A percentile compares a stretch with the other conserved stretches of the same genome.
Evolutionary conservation across 1,284 basidiomycete species (phyloP).

Genomic region (Schizophyllum amplum): DNA sequence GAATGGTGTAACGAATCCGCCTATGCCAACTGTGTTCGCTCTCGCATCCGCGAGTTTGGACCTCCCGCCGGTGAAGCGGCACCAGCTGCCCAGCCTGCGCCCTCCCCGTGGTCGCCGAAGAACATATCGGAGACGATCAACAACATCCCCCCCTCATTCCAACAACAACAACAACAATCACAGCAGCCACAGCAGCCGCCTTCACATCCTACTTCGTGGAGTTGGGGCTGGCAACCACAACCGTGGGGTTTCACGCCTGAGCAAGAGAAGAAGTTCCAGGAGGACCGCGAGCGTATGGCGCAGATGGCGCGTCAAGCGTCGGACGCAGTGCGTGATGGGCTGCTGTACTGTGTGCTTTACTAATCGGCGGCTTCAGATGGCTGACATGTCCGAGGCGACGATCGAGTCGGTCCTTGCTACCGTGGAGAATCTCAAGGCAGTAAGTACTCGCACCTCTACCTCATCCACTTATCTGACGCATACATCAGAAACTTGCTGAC

Average conservation of each 20-base stretch:
- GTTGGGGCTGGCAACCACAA: background rate
- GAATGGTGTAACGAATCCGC: slow-evolving; percentile 16
- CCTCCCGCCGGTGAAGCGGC: slow-evolving; percentile 6
- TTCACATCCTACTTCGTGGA: background rate
- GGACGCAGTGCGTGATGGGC: slow-evolving; percentile 38
- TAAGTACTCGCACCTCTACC: slow-evolving; percentile 22
- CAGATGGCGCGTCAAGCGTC: slow-evolving; percentile 43
- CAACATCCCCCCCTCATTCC: slow-evolving; percentile 10
- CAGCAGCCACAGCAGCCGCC: too few species aligned
- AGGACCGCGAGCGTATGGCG: slow-evolving; percentile 33
- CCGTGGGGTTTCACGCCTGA: slow-evolving; percentile 20
- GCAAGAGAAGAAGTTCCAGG: slow-evolving; percentile 29
- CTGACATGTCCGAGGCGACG: slow-evolving; percentile 61
- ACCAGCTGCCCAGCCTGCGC: background rate
- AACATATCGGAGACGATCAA: slow-evolving; percentile 15
- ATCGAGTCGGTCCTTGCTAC: slow-evolving; percentile 50
- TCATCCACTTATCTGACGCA: background rate
- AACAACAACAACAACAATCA: background rate
- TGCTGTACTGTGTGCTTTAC: background rate
- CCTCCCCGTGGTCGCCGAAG: slow-evolving; percentile 3
- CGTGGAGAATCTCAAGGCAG: slow-evolving; percentile 50
- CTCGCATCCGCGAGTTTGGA: slow-evolving; percentile 18
- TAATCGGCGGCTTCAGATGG: slow-evolving; percentile 34
- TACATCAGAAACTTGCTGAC: slow-evolving; percentile 50
- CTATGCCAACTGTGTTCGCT: slow-evolving; percentile 25